Evolutionary conservation across 345 rosid genomes (phyloP).

Genomic region (Cochlearia excelsa): DNA sequence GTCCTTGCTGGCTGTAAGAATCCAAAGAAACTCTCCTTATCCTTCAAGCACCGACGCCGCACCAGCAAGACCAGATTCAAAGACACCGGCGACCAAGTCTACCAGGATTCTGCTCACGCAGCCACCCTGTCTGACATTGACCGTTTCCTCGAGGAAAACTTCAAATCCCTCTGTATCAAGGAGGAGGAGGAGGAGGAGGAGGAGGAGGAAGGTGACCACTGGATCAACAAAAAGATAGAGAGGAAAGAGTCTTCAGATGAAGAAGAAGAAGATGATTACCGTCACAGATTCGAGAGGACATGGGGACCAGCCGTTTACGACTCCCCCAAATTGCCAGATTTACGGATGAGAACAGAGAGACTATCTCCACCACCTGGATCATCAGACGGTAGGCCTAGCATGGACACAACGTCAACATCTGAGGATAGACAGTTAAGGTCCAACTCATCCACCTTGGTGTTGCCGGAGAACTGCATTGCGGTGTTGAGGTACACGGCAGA

Average conservation of each 20-base stretch:
- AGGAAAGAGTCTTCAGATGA: slow-evolving; percentile 18
- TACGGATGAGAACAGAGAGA: slow-evolving; percentile 22
- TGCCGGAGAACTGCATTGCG: slow-evolving; percentile 62
- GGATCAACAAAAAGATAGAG: slow-evolving; percentile 14
- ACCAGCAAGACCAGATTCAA: slow-evolving; percentile 12
- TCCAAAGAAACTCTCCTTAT: slow-evolving; percentile 64
- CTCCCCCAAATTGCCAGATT: slow-evolving; percentile 30
- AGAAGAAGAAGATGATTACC: slow-evolving; percentile 21
- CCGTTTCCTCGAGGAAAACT: slow-evolving; percentile 75
- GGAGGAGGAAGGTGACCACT: slow-evolving; percentile 29
- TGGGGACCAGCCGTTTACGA: slow-evolving; percentile 32
- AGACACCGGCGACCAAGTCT: slow-evolving; percentile 8
- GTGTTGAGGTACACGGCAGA: slow-evolving; percentile 45
- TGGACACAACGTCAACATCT: slow-evolving; percentile 24
- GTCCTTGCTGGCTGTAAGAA: slow-evolving; percentile 52
- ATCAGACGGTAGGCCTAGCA: slow-evolving; percentile 46
- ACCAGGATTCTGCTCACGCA: slow-evolving; percentile 29
- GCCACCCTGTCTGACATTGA: slow-evolving; percentile 82
- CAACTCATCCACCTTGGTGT: slow-evolving; percentile 23
- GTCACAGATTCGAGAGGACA: slow-evolving; percentile 31
- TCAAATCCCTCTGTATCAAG: slow-evolving; percentile 63
- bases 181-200: slow-evolving; percentile 32
- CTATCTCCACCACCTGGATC: slow-evolving; percentile 44
- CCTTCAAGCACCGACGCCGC: slow-evolving; percentile 27
- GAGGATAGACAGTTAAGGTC: slow-evolving; percentile 41